These are phyloP conservation scores for Ophiosphaerella narmari DNA, from an alignment of 2,329 filamentous ascomycete species.

Conservation along the genomic window DNA sequence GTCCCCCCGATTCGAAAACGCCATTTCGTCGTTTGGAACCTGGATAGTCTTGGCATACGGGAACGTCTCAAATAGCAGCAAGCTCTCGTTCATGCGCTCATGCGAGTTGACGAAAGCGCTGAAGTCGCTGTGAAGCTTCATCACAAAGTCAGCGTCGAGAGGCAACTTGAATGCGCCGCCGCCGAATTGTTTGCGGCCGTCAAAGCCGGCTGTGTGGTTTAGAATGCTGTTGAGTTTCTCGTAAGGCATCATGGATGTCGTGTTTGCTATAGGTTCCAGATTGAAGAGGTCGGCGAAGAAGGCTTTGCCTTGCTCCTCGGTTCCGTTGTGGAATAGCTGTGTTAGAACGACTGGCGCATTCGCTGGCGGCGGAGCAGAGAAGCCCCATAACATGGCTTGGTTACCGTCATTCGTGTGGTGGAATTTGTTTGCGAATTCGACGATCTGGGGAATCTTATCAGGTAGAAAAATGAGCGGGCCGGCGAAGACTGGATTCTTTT, in stretches of 20 bases:
- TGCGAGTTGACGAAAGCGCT: constrained; percentile 29
- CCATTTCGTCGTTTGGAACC: constrained; percentile 27
- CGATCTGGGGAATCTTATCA: constrained; percentile 30
- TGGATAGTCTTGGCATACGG: constrained; percentile 32
- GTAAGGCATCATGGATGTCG: constrained; percentile 38
- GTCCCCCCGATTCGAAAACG: constrained; percentile 37
- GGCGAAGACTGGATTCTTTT: constrained; percentile 38
- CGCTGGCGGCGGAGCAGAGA: constrained; percentile 34
- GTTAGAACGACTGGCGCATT: constrained; percentile 36
- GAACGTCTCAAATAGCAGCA: constrained; percentile 37
- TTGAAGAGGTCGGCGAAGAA: constrained; percentile 36
- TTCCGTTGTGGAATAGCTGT: constrained; percentile 44
- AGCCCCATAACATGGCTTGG: constrained; percentile 32
- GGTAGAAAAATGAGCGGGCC: constrained; percentile 46
- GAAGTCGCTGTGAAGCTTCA: constrained; percentile 31
- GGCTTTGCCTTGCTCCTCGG: constrained; percentile 30
- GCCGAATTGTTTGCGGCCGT: constrained; percentile 46
- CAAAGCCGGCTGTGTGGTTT: constrained; percentile 34
- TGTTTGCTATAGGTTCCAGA: constrained; percentile 30
- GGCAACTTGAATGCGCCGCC: constrained; percentile 44
- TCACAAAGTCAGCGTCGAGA: constrained; percentile 27
- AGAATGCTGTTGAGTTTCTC: constrained; percentile 39
- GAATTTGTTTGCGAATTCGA: constrained; percentile 37
- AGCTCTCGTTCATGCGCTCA: constrained; percentile 28
- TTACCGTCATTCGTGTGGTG: constrained; percentile 34